A percentile compares a stretch with the other conserved stretches of the same genome.
These are phyloP conservation scores for Musa itinerans DNA, from an alignment of 176 grass and related monocot genomes.

Conservation along the genomic window DNA sequence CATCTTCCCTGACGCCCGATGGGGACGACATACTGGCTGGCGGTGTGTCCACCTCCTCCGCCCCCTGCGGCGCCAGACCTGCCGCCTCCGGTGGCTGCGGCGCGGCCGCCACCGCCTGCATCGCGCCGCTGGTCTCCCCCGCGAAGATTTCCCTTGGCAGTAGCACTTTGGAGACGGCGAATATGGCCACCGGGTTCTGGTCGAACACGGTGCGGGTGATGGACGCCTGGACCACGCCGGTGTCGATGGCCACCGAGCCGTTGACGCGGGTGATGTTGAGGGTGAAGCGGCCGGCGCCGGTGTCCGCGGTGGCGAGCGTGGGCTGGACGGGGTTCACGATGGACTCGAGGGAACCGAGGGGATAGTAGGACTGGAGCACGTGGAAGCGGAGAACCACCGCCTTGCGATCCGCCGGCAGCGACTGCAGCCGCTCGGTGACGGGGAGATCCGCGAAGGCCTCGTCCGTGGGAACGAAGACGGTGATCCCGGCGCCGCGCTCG, in stretches of 20 bases:
- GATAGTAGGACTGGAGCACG: slow-evolving; percentile 95
- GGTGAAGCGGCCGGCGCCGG: slow-evolving; percentile 72
- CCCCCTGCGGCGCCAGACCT: slow-evolving; percentile 9
- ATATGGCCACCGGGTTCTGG: slow-evolving; percentile 81
- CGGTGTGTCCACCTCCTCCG: slow-evolving; percentile 18
- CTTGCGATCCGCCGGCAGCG: slow-evolving; percentile 76
- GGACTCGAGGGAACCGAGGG: slow-evolving; percentile 83
- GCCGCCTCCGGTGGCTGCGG: slow-evolving; percentile 11
- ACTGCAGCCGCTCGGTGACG: slow-evolving; percentile 63
- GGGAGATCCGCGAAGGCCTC: slow-evolving; percentile 84
- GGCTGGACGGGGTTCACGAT: slow-evolving; percentile 99
- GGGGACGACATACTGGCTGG: slow-evolving; percentile 55
- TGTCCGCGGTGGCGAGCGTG: slow-evolving; percentile 70
- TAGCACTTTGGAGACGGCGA: slow-evolving; percentile 83
- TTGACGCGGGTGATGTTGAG: slow-evolving; percentile 92
- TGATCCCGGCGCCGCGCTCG: slow-evolving; percentile 82
- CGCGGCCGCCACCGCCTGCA: not conserved
- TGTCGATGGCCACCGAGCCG: slow-evolving; percentile 89
- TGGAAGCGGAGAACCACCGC: slow-evolving; percentile 88
- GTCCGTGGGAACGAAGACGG: slow-evolving; percentile 88
- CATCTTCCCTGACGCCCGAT: slow-evolving; percentile 15
- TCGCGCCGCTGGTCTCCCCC: not conserved
- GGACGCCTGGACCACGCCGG: slow-evolving; percentile 76
- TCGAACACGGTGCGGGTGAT: slow-evolving; percentile 96
- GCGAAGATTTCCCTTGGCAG: slow-evolving; percentile 83